Base-by-base conservation (phyloP, 306 rosid species). In the Calophaca sinica region DNA sequence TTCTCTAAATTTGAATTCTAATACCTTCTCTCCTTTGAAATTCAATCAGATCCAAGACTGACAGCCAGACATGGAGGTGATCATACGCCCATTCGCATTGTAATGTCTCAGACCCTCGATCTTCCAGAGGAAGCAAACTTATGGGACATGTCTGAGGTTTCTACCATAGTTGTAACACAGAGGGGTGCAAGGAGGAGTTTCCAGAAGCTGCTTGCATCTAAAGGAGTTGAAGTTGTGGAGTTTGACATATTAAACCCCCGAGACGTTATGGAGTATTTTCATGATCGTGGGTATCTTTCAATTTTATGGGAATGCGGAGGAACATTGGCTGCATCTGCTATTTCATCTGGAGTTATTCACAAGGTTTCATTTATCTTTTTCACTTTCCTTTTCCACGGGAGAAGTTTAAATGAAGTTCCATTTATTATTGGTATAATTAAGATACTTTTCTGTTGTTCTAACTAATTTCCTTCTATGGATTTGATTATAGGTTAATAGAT, bases 301-400 rank as follows among this genome's bases (percentile, higher is more conserved):
- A 83, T 94, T 80, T 84, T 90, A 51, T 94, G 98, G 98, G 97
- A 91, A 81, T 91, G 97, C 1, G 98, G 97, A 76, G 98, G 98
- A 75, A 88, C 96, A 31, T 80, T 94, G 78, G 91, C 98, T 61
- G 98, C 96, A 2, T 86, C 98, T 60, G 98, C 98, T 66, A 91
- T 94, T 82, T 89, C 94, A 49, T 78, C 96, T 70, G 96, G 98
- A 78, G 88, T 91, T 61, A 84, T 91, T 84, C 96, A 90, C 85
- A 92, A 94, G 97, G 97, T 79, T 69, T 38, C 12, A 33, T 59
- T 83, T 69, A 9, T 51, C 14, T 11, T 42, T 71, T 57, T 45
- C 31, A 26, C 48, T 65, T 72, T 50, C 39, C 10, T 42, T 57
- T 39, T 68, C 20, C n/a, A 1, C 10, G n/a, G 62, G 44, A 42